Evolutionary conservation across 805 yeast genomes (phyloP), one percentile per base, ranked within the genome.

Genomic region (Torulaspora quercuum): DNA sequence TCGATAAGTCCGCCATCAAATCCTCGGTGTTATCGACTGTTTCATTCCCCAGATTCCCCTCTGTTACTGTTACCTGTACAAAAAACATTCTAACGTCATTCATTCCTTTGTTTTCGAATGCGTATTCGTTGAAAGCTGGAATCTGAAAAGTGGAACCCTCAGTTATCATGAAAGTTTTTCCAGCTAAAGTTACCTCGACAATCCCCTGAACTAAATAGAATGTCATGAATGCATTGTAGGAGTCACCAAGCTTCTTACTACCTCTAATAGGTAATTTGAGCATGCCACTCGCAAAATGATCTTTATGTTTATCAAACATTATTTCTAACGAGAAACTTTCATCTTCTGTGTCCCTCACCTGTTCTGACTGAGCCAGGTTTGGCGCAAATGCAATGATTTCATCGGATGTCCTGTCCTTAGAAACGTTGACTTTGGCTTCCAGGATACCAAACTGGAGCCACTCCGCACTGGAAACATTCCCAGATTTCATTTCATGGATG

Each of bases 91-190:
- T 70, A 0, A 82, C 87, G 21, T 69, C 69, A 11, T 63, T 66
- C 20, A 68, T 63, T 0, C 88, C 82, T 25, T 68, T 69, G 53
- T 85, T 85, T 30, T 69, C 70, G 45, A 88, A 71, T 11, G 82
- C 75, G 59, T 85, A 87, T 27, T 72, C 69, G 53, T 83, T 84
- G 4, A 80, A 82, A 64, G 82, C 74, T 1, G 96, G 96, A 5
- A 89, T 71, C 50, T 82, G 84, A 50, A 88, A 80, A 4, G 90
- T 75, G 35, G 95, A 82, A 1, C 95, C 95, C 37, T 70, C 65
- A 1, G 75, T 69, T 5, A 80, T 82, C 3, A 77, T 61, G 55
- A 88, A 84, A 14, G 65, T 68, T 13, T 68, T 70, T 5, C 74
- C 75, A 12, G 76, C 72, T 3, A 88, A 46, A 1, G 78, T 73